Base-by-base conservation (phyloP, 257 asterid species). In the Gentiana straminea region DNA sequence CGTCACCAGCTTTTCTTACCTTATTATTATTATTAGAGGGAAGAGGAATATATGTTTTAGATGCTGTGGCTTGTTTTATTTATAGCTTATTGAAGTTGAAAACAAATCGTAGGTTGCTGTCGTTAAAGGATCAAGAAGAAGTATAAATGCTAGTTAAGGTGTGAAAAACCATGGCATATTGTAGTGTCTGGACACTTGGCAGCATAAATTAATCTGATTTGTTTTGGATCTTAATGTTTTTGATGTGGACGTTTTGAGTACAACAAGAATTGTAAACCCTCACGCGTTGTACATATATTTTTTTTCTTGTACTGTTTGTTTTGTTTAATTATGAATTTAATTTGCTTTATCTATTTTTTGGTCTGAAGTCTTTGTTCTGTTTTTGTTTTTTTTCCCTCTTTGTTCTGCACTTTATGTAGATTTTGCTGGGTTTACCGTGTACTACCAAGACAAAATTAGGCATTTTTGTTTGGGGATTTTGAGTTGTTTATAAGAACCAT, bases 101-200 rank as follows among this genome's bases (percentile, higher is more conserved):
- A 51, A 54, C 46, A 59, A 10, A 58, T 41, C 5, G n/a, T 41
- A 8, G 13, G 51, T 2, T 13, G 52, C 37, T 45, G 44, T 46
- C 24, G 7, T 46, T n/a, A 8, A 59, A 48, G 13, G 47, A 60
- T 36, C 41, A 39, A 13, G 41, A 60, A 41, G 64, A 64, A 10
- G 24, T 15, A 15, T 41, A 41, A 5, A 10, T 41, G 6, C 9
- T 41, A 41, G 6, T 10, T 33, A 69, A 34, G 50, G 13, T 54
- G 35, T 65, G 79, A 76, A 33, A 77, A 73, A 72, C 24, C 24
- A 15, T 15, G 24, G 24, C 60, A 59, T 65, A 49, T 70, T 62
- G 60, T 78, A 74, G 82, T 86, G 81, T 68, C 80, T 72, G 37
- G 68, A 24, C 57, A 52, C 56, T 52, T 52, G n/a, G 59, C 51